Conservation (phyloP, 2,329 filamentous ascomycete genomes). For the Emericellopsis cladophorae region DNA sequence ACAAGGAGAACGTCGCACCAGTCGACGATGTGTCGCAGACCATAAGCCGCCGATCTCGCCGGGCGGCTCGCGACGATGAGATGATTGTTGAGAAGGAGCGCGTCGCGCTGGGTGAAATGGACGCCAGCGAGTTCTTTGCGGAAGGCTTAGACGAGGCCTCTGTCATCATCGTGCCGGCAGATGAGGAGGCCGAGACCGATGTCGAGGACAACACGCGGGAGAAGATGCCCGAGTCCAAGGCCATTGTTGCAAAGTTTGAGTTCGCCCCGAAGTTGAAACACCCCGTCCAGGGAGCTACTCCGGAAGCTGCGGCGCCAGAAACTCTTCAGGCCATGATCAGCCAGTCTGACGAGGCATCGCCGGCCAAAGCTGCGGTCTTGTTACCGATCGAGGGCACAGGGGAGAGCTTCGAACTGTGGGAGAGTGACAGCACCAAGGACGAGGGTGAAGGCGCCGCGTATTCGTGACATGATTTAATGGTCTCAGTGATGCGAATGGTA, state of each 20-base stretch:
- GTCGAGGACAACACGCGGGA: neutral
- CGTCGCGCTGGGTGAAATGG: slow-evolving; percentile 53
- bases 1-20: slow-evolving; percentile 92
- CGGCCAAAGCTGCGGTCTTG: slow-evolving; percentile 30
- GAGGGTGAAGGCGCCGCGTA: slow-evolving; percentile 25
- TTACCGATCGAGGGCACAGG: slow-evolving; percentile 45
- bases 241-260: slow-evolving; percentile 6
- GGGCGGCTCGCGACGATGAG: slow-evolving; percentile 22
- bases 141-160: slow-evolving; percentile 51
- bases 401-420: slow-evolving; percentile 56
- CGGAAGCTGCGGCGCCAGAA: slow-evolving; percentile 5
- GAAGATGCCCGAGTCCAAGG: slow-evolving; percentile 4
- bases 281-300: slow-evolving; percentile 6
- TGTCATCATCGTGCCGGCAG: slow-evolving; percentile 48
- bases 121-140: slow-evolving; percentile 54
- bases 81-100: slow-evolving; percentile 54
- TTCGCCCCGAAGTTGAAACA: slow-evolving; percentile 7
- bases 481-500: neutral
- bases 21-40: slow-evolving; percentile 48
- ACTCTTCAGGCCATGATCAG: slow-evolving; percentile 23
- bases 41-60: slow-evolving; percentile 17
- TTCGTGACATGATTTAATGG: slow-evolving; percentile 1
- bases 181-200: slow-evolving; percentile 30
- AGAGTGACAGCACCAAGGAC: slow-evolving; percentile 53
- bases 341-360: slow-evolving; percentile 16